A percentile compares a stretch with the other conserved stretches of the same genome.
Conservation (phyloP, 2,329 filamentous ascomycete species). For the Phialophora verrucosa region DNA sequence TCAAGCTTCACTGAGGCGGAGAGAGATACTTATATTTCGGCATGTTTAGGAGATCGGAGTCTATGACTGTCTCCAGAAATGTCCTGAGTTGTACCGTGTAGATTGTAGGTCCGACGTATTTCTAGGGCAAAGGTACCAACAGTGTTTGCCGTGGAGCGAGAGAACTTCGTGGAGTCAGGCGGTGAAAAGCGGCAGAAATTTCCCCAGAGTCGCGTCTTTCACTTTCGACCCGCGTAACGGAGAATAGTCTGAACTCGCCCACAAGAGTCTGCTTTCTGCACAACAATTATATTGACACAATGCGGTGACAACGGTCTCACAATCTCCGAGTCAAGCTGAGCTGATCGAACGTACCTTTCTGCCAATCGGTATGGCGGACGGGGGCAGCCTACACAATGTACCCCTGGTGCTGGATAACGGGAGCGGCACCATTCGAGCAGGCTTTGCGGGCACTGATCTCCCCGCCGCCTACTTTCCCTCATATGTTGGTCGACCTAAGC, state of each 20-base stretch:
- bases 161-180: conserved; percentile 12
- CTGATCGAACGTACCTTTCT: neutral
- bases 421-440: conserved; percentile 94
- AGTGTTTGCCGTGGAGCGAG: neutral
- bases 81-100: neutral
- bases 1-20: conserved; percentile 21
- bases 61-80: neutral
- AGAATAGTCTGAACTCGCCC: neutral
- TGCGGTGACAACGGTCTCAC: conserved; percentile 11
- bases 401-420: conserved; percentile 99
- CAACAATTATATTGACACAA: conserved; percentile 3
- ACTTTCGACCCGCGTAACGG: conserved; percentile 6
- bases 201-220: conserved; percentile 14
- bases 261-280: neutral
- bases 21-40: conserved; percentile 75
- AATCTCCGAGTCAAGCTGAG: neutral
- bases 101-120: neutral
- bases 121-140: neutral
- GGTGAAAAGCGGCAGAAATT: conserved; percentile 33
- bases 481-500: conserved; percentile 94
- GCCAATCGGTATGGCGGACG: conserved; percentile 35
- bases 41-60: conserved; percentile 64
- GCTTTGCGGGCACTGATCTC: conserved; percentile 93
- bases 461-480: conserved; percentile 98
- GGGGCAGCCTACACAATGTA: conserved; percentile 79